Evolutionary conservation across 768 basidiomycete genomes (phyloP).

Genomic region (Sutorius australiensis): DNA sequence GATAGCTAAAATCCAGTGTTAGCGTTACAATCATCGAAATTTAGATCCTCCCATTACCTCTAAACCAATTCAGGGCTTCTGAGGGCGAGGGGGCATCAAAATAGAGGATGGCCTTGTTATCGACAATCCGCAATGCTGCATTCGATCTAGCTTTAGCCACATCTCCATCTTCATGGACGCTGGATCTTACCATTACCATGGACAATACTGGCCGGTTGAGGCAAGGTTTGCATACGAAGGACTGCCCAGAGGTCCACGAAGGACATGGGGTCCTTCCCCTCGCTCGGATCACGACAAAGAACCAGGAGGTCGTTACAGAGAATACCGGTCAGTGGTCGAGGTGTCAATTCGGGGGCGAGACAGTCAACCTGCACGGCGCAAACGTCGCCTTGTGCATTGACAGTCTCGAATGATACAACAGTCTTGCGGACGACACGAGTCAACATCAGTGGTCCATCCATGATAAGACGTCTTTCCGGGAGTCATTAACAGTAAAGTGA

Average conservation of each 20-base stretch:
- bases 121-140: constrained; percentile 78
- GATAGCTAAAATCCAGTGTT: constrained; percentile 52
- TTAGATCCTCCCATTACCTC: constrained; percentile 50
- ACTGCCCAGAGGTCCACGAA: constrained; percentile 95
- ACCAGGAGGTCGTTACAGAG: constrained; percentile 93
- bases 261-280: constrained; percentile 69
- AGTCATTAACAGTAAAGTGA: constrained; percentile 6
- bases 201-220: constrained; percentile 86
- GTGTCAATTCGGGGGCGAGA: constrained; percentile 81
- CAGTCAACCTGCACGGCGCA: constrained; percentile 87
- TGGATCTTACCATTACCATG: constrained; percentile 69
- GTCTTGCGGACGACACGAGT: constrained; percentile 91
- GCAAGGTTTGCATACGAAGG: constrained; percentile 88
- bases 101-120: constrained; percentile 89
- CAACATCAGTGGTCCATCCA: constrained; percentile 83
- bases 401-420: constrained; percentile 74
- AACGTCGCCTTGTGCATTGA: constrained; percentile 72
- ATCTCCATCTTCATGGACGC: background rate
- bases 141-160: constrained; percentile 5
- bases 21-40: background rate
- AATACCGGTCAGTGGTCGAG: constrained; percentile 73
- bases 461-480: constrained; percentile 70
- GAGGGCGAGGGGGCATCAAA: constrained; percentile 83
- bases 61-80: constrained; percentile 85
- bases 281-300: constrained; percentile 81